These are phyloP conservation scores for Starmerella floris DNA, from an alignment of 805 yeast species.

Conservation along the genomic window DNA sequence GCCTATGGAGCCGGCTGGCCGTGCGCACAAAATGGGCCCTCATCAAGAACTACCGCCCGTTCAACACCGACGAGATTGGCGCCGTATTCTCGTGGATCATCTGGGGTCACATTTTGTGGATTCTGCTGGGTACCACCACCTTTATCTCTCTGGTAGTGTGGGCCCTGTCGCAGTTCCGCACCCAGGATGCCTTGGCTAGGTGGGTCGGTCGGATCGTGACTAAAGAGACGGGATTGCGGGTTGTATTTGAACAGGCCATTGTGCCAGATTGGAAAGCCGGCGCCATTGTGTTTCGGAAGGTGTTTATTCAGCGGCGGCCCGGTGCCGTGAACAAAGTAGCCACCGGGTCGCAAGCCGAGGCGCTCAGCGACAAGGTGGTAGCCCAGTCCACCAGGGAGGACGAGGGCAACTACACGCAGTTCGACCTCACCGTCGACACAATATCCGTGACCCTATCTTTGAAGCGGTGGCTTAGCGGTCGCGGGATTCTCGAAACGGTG, in stretches of 20 bases:
- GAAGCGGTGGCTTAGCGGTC: conserved; percentile 77
- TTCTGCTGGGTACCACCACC: conserved; percentile 82
- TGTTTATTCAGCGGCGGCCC: conserved; percentile 78
- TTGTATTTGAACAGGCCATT: conserved; percentile 83
- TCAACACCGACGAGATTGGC: conserved; percentile 80
- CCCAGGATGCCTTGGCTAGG: conserved; percentile 77
- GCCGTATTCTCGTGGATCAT: conserved; percentile 88
- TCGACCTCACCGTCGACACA: conserved; percentile 78
- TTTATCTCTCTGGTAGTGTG: conserved; percentile 69
- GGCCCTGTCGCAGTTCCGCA: conserved; percentile 69
- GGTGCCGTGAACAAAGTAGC: conserved; percentile 39
- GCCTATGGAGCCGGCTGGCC: conserved; percentile 31
- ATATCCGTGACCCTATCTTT: conserved; percentile 70
- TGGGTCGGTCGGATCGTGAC: conserved; percentile 73
- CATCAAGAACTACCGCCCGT: conserved; percentile 64
- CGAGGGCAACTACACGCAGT: conserved; percentile 93
- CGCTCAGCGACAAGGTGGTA: conserved; percentile 41
- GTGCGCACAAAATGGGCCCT: conserved; percentile 59
- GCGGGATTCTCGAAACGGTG: conserved; percentile 70
- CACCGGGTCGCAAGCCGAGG: conserved; percentile 63
- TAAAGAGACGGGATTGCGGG: conserved; percentile 64
- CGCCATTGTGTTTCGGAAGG: conserved; percentile 67
- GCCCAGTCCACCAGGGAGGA: conserved; percentile 26
- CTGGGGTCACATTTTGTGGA: conserved; percentile 69
- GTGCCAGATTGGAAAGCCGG: conserved; percentile 91